Conservation (phyloP, 1,284 basidiomycete species). For the Puccinia novopanici region DNA sequence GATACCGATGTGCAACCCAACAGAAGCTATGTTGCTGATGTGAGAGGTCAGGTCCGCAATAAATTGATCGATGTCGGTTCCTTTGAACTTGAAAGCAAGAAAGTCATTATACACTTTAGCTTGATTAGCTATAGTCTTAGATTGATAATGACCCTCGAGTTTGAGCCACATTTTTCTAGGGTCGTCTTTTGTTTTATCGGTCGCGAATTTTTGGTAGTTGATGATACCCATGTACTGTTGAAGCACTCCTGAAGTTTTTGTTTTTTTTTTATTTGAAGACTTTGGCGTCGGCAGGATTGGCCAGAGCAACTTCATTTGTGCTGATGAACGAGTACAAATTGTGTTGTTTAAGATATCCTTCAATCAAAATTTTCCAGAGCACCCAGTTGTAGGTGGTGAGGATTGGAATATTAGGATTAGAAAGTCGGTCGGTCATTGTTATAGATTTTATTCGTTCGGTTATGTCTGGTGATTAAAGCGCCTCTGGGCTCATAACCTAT, state of each 20-base stretch:
- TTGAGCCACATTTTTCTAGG: not conserved
- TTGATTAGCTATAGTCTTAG: not conserved
- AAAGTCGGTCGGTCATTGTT: not conserved
- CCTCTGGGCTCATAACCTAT: conserved; percentile 4
- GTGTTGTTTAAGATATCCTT: not conserved
- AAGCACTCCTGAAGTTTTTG: not conserved
- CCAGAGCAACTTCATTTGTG: not conserved
- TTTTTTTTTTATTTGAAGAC: not conserved
- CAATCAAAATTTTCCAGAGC: too few relatives aligned
- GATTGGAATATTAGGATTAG: not conserved
- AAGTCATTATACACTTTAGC: not conserved
- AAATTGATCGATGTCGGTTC: too few relatives aligned
- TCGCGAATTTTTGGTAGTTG: not conserved
- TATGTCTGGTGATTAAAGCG: not conserved
- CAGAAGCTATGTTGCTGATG: too few relatives aligned
- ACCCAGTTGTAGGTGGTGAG: not conserved
- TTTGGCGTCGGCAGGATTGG: not conserved
- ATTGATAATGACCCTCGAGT: not conserved
- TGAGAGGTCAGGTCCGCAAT: too few relatives aligned
- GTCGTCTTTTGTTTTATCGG: not conserved
- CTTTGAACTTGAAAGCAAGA: not conserved
- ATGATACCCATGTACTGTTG: too few relatives aligned
- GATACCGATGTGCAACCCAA: not conserved
- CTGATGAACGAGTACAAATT: not conserved
- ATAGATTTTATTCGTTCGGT: not conserved